Evolutionary conservation across 1,284 basidiomycete species (phyloP).

Genomic region (Apiotrichum veenhuisii): DNA sequence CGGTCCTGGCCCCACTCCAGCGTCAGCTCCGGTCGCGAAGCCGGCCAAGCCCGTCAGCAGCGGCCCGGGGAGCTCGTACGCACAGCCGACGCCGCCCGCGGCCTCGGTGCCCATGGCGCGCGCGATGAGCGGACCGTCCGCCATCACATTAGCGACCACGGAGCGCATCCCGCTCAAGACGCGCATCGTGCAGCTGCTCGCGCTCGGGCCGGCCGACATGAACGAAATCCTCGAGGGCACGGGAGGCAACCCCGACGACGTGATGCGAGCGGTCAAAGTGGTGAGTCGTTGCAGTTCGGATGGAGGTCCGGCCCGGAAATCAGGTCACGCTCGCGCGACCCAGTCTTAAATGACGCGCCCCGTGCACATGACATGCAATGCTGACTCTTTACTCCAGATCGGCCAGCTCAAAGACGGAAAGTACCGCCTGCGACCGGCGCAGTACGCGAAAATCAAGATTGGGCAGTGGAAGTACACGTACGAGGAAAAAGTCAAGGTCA

Average conservation of each 20-base stretch:
- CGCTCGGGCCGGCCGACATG: conserved; percentile 32
- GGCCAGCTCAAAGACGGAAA: conserved; percentile 1
- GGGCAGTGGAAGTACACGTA: conserved; percentile 35
- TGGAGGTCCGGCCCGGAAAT: too few relatives aligned
- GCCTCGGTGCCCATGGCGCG: conserved; percentile 9
- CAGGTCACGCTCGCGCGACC: background rate
- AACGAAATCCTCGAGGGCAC: conserved; percentile 31
- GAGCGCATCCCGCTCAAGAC: conserved; percentile 43
- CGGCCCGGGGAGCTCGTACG: background rate
- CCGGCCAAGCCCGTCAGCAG: background rate
- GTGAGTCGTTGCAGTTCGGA: conserved; percentile 24
- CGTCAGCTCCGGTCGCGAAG: conserved; percentile 16
- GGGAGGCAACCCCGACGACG: conserved; percentile 34
- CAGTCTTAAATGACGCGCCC: background rate
- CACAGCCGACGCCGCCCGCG: background rate
- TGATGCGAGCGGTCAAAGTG: conserved; percentile 41
- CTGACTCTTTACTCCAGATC: conserved; percentile 3
- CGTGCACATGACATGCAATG: background rate
- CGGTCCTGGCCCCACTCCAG: background rate
- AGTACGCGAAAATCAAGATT: conserved; percentile 47
- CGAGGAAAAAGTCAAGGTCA: conserved; percentile 34
- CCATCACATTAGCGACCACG: conserved; percentile 1
- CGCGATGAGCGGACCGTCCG: conserved; percentile 16
- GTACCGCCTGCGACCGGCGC: conserved; percentile 33
- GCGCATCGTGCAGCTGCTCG: conserved; percentile 42